Evolutionary conservation across 1,284 basidiomycete species (phyloP).

Genomic region (Puccinia hordei): DNA sequence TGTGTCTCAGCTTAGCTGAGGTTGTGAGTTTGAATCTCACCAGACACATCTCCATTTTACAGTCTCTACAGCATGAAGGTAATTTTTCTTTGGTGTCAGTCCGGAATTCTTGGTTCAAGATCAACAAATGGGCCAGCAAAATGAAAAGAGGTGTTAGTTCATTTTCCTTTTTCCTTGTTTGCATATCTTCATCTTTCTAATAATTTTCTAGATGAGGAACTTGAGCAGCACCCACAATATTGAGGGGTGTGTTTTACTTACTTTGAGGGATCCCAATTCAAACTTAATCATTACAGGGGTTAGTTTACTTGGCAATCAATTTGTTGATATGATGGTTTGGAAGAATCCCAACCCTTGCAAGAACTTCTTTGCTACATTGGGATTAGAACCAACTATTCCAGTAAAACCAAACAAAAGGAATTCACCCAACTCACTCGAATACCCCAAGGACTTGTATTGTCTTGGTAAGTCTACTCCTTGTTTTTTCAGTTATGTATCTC

Average conservation of each 20-base stretch:
- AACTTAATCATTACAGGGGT: neutral
- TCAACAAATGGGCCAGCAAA: neutral
- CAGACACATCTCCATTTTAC: no score
- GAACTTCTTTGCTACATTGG: neutral
- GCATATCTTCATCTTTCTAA: neutral
- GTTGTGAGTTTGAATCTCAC: no score
- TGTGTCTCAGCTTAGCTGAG: no score
- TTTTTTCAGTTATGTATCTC: neutral
- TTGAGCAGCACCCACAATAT: neutral
- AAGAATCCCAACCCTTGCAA: neutral
- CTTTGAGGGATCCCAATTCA: neutral
- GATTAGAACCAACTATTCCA: neutral
- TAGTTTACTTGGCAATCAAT: neutral
- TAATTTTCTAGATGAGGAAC: neutral
- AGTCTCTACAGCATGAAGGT: neutral
- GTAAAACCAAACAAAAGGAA: neutral
- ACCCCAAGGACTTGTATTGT: neutral
- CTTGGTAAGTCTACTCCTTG: neutral
- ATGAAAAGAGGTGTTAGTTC: neutral
- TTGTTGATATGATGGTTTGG: neutral
- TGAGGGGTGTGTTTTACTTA: neutral
- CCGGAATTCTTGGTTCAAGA: neutral
- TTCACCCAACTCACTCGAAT: neutral
- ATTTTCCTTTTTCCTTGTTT: neutral
- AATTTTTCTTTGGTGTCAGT: neutral